Percentiles rank a stretch among this genome's conserved stretches.
Evolutionary conservation across 768 basidiomycete species (phyloP).

Genomic region (Pleurotus tuber-regium): DNA sequence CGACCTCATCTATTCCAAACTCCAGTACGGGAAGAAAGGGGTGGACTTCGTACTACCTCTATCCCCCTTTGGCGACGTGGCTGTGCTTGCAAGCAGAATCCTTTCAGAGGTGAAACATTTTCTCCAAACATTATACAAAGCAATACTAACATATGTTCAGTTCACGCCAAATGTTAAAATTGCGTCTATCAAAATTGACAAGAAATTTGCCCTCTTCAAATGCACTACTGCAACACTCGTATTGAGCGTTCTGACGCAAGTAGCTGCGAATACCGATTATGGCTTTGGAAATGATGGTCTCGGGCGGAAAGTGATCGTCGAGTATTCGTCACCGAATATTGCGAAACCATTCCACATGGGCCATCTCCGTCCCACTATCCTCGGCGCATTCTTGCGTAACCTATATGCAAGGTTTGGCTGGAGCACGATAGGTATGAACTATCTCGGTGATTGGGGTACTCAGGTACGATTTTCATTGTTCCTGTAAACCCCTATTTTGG

Average conservation of each 20-base stretch:
- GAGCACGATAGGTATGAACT: constrained; percentile 35
- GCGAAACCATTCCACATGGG: constrained; percentile 43
- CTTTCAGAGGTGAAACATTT: neutral
- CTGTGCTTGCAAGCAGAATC: neutral
- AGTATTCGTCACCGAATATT: constrained; percentile 41
- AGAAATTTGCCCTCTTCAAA: neutral
- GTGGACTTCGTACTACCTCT: neutral
- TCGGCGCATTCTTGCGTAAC: constrained; percentile 39
- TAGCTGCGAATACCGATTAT: neutral
- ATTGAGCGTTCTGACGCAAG: neutral
- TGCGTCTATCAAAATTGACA: neutral
- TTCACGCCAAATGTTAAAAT: neutral
- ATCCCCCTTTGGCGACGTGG: neutral
- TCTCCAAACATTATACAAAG: neutral
- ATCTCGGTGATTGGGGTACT: constrained; percentile 39
- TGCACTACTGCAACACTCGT: neutral
- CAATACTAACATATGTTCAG: neutral
- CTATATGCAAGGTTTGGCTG: constrained; percentile 36
- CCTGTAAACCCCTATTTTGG: neutral
- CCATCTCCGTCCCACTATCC: constrained; percentile 39
- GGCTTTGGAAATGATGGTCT: neutral
- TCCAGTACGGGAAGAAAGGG: constrained; percentile 1
- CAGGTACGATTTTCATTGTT: constrained; percentile 21
- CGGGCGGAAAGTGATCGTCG: constrained; percentile 22
- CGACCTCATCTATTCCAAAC: neutral